Base-by-base conservation (phyloP, 2,329 filamentous ascomycete species). In the Malbranchea zuffiana region DNA sequence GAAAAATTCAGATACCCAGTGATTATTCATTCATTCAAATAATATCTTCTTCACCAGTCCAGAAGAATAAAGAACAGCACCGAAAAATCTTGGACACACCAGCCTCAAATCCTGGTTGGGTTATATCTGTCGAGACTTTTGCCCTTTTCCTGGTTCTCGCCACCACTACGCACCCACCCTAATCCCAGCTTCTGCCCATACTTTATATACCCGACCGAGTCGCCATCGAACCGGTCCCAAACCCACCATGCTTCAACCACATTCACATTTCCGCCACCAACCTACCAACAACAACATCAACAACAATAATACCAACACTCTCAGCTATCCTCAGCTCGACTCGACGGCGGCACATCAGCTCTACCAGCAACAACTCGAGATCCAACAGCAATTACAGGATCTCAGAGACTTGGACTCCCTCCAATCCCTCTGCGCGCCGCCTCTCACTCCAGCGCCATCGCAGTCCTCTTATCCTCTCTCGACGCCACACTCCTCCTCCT, bases 401-500 rank as follows among this genome's bases (percentile, higher is more conserved):
- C 20, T 12, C 13, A 31, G 28, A 17, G 28, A 31, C 20, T 17
- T 19, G 17, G 18, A 31, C 13, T 40, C 34, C 17, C 28, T 36
- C 11, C 30, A 24, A 3, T 28, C 34, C 7, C 27, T 33, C 28
- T 24, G 23, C 29, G 38, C 41, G 16, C 15, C 37, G 35, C 39
- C 41, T 37, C 41, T 39, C 36, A 40, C 37, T 1, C 43, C 33
- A 16, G 40, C 37, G 15, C 23, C 25, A 13, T 37, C 40, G 32
- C 41, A 40, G 23, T 36, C 35, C 19, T 31, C 38, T 20, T 39
- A 20, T 16, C n/a, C n/a, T n/a, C 37, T 40, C 16, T 37, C 37
- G 12, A 28, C 32, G 27, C 34, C 41, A 37, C 37, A 37, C 16
- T 18, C 31, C 19, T 35, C 31, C 8, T 41, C 41, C 13, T 35